Percentiles rank a stretch among this genome's conserved stretches.
Conservation (phyloP, 2,329 filamentous ascomycete genomes). For the Penicillium paneum region DNA sequence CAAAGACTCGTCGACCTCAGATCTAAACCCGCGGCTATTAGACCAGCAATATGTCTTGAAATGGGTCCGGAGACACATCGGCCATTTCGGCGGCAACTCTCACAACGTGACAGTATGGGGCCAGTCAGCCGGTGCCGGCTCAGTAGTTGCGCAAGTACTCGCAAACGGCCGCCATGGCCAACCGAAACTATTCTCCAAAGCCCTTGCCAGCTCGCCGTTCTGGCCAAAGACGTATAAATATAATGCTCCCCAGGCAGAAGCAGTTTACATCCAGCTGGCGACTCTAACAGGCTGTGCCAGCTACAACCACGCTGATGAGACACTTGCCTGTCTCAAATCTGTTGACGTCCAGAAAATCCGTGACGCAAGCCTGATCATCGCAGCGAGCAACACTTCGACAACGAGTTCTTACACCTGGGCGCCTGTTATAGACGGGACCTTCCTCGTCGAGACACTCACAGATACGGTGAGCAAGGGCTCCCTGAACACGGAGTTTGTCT, state of each 20-base stretch:
- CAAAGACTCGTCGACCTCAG: conserved; percentile 42
- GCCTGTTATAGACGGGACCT: conserved; percentile 57
- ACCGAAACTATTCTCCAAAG: conserved; percentile 49
- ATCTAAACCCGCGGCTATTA: conserved; percentile 52
- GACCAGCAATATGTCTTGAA: conserved; percentile 53
- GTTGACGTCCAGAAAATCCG: conserved; percentile 54
- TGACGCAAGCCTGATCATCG: conserved; percentile 51
- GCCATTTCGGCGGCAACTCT: conserved; percentile 54
- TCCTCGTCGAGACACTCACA: conserved; percentile 51
- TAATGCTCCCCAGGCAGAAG: conserved; percentile 51
- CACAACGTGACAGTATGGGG: conserved; percentile 54
- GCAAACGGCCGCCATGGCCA: conserved; percentile 46
- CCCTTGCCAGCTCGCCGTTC: conserved; percentile 54
- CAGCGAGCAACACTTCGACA: conserved; percentile 51
- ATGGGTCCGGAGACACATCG: conserved; percentile 55
- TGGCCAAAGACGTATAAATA: conserved; percentile 59
- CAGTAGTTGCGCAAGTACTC: conserved; percentile 41
- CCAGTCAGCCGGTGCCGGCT: conserved; percentile 55
- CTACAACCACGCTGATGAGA: conserved; percentile 26
- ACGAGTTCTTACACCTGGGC: conserved; percentile 59
- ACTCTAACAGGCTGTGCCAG: conserved; percentile 49
- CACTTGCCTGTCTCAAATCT: conserved; percentile 54
- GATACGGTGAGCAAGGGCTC: conserved; percentile 37
- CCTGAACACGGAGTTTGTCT: conserved; percentile 49
- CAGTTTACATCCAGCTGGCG: conserved; percentile 49